These are phyloP conservation scores for Rhipidocladum racemiflorum DNA, from an alignment of 176 grass and related monocot species.

Conservation along the genomic window DNA sequence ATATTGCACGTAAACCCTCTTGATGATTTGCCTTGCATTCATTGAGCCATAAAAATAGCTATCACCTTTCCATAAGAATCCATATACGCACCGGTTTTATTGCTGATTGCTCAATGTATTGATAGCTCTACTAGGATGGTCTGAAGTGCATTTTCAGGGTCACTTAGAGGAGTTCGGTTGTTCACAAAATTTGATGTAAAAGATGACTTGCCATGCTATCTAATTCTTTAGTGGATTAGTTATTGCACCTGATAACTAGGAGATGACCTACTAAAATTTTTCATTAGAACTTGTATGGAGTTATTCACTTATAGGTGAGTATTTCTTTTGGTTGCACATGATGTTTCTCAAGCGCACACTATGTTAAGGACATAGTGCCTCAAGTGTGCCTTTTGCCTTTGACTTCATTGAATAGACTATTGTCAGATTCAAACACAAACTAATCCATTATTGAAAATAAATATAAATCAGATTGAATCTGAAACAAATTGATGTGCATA, in stretches of 20 bases:
- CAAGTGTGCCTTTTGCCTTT: neutral
- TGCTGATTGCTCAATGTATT: neutral
- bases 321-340: neutral
- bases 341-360: neutral
- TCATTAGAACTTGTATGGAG: neutral
- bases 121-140: neutral
- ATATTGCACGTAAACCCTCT: neutral
- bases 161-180: constrained; percentile 4
- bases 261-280: neutral
- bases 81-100: neutral
- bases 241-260: neutral
- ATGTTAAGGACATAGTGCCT: neutral
- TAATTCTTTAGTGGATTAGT: neutral
- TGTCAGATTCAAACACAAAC: neutral
- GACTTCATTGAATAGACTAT: neutral
- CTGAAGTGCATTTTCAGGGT: neutral
- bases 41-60: constrained; percentile 9
- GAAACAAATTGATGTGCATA: neutral
- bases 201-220: neutral
- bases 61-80: neutral
- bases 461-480: neutral
- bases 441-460: neutral
- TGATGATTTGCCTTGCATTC: constrained; percentile 1
- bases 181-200: neutral
- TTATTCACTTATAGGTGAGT: neutral